Percentiles rank a stretch among this genome's conserved stretches.
phyloP scores from a whole-genome alignment of 2,329 filamentous ascomycete species.

The Alternaria dauci region DNA sequence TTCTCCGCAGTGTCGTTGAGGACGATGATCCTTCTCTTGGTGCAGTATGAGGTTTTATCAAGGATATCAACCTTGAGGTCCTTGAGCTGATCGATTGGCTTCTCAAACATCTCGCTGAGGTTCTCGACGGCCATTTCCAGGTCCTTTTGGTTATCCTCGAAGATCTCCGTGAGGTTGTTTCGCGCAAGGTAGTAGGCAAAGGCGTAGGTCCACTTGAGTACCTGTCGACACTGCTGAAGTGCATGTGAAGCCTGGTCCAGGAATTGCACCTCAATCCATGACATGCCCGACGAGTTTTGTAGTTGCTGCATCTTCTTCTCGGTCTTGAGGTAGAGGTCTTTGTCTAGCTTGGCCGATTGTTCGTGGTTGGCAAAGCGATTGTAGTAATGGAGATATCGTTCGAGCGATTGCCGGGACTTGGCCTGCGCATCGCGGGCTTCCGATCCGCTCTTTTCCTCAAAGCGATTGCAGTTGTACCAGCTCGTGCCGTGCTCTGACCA shows the following conservation, averaged over 20 bases:
- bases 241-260: conserved; percentile 92
- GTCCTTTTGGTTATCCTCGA: conserved; percentile 98
- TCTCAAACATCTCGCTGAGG: conserved; percentile 99
- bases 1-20: conserved; percentile 94
- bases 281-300: conserved; percentile 92
- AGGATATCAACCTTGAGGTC: conserved; percentile 95
- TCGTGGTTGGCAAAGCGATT: conserved; percentile 99
- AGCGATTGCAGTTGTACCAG: conserved; percentile 99
- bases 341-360: conserved; percentile 94
- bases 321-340: conserved; percentile 93
- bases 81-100: conserved; percentile 85
- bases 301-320: conserved; percentile 99
- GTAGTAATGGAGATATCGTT: conserved; percentile 98
- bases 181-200: conserved; percentile 97
- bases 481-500: conserved; percentile 99
- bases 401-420: conserved; percentile 85
- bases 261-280: conserved; percentile 99
- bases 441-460: conserved; percentile 91
- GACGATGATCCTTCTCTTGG: conserved; percentile 86
- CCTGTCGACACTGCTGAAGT: conserved; percentile 95
- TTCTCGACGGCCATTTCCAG: conserved; percentile 96
- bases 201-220: conserved; percentile 98
- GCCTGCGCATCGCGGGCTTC: conserved; percentile 93
- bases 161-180: conserved; percentile 96
- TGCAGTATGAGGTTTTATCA: conserved; percentile 98